Percentiles rank a stretch among this genome's conserved stretches.
These are phyloP conservation scores for Pestalotiopsis sp. DNA, from an alignment of 2,329 filamentous ascomycete genomes.

Conservation along the genomic window DNA sequence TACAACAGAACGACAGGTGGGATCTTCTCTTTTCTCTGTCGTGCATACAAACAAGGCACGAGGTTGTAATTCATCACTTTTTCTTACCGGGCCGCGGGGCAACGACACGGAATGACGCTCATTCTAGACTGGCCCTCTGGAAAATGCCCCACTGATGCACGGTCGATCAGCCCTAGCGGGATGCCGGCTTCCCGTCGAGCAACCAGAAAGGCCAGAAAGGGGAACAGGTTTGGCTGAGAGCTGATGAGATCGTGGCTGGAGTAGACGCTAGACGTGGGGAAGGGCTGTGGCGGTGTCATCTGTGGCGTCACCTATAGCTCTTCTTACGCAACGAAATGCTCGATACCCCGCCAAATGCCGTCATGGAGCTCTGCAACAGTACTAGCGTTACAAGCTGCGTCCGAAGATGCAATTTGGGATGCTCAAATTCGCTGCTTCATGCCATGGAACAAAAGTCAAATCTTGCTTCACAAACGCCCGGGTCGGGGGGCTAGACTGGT, in stretches of 20 bases:
- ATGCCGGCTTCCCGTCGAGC: neutral
- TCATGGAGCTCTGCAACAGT: neutral
- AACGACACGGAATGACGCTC: neutral
- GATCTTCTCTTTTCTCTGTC: neutral
- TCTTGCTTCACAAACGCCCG: neutral
- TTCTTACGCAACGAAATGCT: neutral
- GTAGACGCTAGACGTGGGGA: neutral
- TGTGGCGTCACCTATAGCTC: constrained; percentile 1
- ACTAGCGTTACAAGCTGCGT: neutral
- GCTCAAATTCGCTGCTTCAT: neutral
- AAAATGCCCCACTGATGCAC: constrained; percentile 1
- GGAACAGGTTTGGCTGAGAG: neutral
- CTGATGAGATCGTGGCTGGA: neutral
- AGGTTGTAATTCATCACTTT: neutral
- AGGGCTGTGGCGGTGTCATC: neutral
- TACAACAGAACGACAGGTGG: neutral
- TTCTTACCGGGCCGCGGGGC: neutral
- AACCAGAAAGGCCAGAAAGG: neutral
- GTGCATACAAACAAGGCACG: neutral
- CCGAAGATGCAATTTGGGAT: neutral
- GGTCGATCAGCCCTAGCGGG: constrained; percentile 8
- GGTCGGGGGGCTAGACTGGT: neutral
- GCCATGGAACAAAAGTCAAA: neutral
- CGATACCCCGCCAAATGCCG: constrained; percentile 2
- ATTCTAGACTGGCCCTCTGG: neutral